A percentile compares a stretch with the other conserved stretches of the same genome.
These are phyloP conservation scores for Malbranchea cinnamomea DNA, from an alignment of 2,329 filamentous ascomycete genomes.

Conservation along the genomic window DNA sequence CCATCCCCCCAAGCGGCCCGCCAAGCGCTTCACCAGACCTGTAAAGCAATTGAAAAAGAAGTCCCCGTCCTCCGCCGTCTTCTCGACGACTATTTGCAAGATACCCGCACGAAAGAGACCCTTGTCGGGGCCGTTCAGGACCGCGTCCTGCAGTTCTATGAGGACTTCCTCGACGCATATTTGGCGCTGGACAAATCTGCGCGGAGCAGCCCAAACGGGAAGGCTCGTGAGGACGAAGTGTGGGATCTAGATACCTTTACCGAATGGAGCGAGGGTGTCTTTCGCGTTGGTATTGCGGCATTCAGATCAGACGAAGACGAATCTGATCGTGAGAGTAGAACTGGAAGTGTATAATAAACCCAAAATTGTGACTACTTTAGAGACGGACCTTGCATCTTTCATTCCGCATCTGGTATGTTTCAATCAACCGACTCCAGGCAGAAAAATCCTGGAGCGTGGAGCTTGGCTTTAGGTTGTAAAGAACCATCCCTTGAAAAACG, in stretches of 20 bases:
- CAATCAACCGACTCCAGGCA: too few relatives aligned
- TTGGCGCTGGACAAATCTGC: constrained; percentile 21
- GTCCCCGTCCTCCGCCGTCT: constrained; percentile 40
- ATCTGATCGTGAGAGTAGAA: too few relatives aligned
- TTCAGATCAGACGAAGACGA: constrained; percentile 11
- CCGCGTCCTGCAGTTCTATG: constrained; percentile 46
- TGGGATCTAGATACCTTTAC: constrained; percentile 52
- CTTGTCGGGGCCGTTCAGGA: constrained; percentile 52
- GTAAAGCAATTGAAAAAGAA: constrained; percentile 42
- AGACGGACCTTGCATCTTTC: too few relatives aligned
- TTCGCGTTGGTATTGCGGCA: constrained; percentile 36
- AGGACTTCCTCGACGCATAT: constrained; percentile 46
- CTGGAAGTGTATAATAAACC: too few relatives aligned
- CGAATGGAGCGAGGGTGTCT: constrained; percentile 46
- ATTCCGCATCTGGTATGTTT: too few relatives aligned
- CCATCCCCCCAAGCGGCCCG: constrained; percentile 6
- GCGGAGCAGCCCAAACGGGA: constrained; percentile 15
- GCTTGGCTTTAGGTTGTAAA: too few relatives aligned
- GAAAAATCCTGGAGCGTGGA: too few relatives aligned
- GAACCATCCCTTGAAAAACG: too few relatives aligned
- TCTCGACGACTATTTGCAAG: constrained; percentile 48
- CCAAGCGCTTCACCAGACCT: constrained; percentile 33
- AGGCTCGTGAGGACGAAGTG: constrained; percentile 40
- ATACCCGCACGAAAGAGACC: constrained; percentile 49
- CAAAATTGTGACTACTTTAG: too few relatives aligned